phyloP scores from a whole-genome alignment of 495 filamentous ascomycete genomes.

The Trypethelium eluteriae region DNA sequence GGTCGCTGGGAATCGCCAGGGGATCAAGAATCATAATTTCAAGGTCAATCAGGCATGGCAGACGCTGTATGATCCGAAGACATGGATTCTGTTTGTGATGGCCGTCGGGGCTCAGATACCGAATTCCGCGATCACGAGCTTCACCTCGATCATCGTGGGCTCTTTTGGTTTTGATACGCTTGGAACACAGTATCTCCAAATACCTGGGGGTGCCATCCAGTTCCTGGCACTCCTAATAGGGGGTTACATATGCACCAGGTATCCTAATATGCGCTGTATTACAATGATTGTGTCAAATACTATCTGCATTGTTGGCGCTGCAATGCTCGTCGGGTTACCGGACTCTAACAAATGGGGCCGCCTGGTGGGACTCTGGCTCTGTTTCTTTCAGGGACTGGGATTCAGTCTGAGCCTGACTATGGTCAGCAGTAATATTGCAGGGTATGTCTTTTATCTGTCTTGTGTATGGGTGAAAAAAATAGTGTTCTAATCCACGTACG shows the following conservation, averaged over 20 bases:
- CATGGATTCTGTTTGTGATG: conserved; percentile 40
- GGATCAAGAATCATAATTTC: conserved; percentile 43
- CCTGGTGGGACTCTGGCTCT: conserved; percentile 44
- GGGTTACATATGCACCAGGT: conserved; percentile 37
- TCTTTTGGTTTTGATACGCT: conserved; percentile 50
- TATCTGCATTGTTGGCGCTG: conserved; percentile 38
- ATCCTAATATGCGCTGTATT: conserved; percentile 35
- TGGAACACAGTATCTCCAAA: conserved; percentile 49
- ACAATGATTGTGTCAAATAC: conserved; percentile 38
- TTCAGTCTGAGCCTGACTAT: conserved; percentile 39
- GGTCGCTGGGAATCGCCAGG: conserved; percentile 39
- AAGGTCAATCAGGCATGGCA: conserved; percentile 45
- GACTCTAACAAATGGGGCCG: conserved; percentile 47
- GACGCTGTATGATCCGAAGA: conserved; percentile 43
- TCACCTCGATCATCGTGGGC: conserved; percentile 41
- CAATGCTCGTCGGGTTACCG: conserved; percentile 34
- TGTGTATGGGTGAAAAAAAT: background rate
- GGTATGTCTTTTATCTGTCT: conserved; percentile 28
- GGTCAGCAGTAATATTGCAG: conserved; percentile 42
- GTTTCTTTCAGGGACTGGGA: conserved; percentile 36
- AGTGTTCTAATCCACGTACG: background rate
- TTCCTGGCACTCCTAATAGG: conserved; percentile 34
- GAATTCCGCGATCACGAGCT: conserved; percentile 28
- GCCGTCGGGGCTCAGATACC: conserved; percentile 29
- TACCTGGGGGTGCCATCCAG: conserved; percentile 38